Evolutionary conservation across 208 protist genomes (phyloP).

Genomic region (Acanthamoeba healyi): DNA sequence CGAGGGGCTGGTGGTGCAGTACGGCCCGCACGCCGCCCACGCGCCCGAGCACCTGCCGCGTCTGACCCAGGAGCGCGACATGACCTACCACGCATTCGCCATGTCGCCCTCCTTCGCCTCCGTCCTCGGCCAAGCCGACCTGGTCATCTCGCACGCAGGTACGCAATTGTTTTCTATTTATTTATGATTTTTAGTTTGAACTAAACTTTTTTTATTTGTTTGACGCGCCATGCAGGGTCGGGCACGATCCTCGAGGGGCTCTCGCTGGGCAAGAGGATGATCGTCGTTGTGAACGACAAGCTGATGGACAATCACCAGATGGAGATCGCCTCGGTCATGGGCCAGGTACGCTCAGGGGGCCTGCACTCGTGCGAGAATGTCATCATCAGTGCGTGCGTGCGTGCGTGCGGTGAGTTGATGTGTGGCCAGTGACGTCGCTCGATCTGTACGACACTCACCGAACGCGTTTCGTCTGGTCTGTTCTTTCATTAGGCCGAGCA

Average conservation of each 20-base stretch:
- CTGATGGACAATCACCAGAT: constrained; percentile 71
- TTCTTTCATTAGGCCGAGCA: neutral
- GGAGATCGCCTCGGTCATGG: constrained; percentile 22
- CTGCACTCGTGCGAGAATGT: neutral
- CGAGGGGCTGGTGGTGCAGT: neutral
- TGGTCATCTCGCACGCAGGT: constrained; percentile 41
- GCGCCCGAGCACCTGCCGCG: neutral
- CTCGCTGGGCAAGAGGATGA: neutral
- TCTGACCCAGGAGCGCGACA: neutral
- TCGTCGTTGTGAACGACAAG: constrained; percentile 67
- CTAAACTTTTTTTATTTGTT: neutral
- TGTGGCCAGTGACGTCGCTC: too few relatives aligned
- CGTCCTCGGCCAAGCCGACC: neutral
- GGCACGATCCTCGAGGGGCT: constrained; percentile 59
- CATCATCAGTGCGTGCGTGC: too few relatives aligned
- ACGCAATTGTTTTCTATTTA: neutral
- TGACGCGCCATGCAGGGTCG: neutral
- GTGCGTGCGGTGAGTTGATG: too few relatives aligned
- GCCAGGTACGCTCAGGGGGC: neutral
- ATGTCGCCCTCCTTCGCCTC: constrained; percentile 10
- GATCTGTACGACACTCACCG: too few relatives aligned
- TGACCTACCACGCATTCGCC: neutral
- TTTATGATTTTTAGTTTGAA: neutral
- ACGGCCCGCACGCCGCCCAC: neutral
- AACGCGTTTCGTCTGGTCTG: too few relatives aligned